Conservation (phyloP, 768 basidiomycete genomes). For the Rubroboletus pulcherrimus region DNA sequence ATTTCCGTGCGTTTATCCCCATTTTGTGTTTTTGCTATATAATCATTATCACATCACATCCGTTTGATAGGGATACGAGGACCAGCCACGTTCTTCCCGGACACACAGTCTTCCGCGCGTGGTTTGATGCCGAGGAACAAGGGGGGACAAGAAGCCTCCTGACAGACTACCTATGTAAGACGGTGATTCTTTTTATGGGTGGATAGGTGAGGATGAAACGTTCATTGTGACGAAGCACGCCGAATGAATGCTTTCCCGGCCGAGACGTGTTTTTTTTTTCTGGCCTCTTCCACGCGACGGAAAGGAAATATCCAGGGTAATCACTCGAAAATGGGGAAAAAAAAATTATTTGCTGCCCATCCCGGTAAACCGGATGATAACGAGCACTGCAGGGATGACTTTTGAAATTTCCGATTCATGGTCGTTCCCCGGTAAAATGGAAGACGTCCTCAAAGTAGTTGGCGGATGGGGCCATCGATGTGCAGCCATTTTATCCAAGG, state of each 20-base stretch:
- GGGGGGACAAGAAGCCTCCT: slow-evolving; percentile 18
- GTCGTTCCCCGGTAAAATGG: slow-evolving; percentile 12
- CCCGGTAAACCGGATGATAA: background rate
- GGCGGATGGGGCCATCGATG: slow-evolving; percentile 17
- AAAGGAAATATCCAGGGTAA: background rate
- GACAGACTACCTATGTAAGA: slow-evolving; percentile 9
- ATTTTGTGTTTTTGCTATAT: background rate
- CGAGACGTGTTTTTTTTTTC: slow-evolving; percentile 18
- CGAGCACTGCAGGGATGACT: slow-evolving; percentile 5
- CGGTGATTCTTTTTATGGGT: slow-evolving; percentile 14
- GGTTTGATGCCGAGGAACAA: slow-evolving; percentile 16
- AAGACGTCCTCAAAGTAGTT: slow-evolving; percentile 16
- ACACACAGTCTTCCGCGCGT: slow-evolving; percentile 24
- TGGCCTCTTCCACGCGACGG: slow-evolving; percentile 15
- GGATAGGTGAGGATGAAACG: slow-evolving; percentile 16
- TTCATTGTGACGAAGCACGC: background rate
- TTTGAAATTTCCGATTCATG: slow-evolving; percentile 21
- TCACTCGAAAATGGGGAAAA: background rate
- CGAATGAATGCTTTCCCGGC: background rate
- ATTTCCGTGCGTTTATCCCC: slow-evolving; percentile 16
- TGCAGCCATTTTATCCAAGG: slow-evolving; percentile 17
- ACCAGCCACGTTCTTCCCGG: slow-evolving; percentile 16
- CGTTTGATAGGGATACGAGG: slow-evolving; percentile 14
- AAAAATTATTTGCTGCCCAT: background rate
- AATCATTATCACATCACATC: background rate